Percentiles rank a stretch among this genome's conserved stretches.
These are phyloP conservation scores for Penicillium sp. DNA, from an alignment of 2,329 filamentous ascomycete genomes.

Conservation along the genomic window DNA sequence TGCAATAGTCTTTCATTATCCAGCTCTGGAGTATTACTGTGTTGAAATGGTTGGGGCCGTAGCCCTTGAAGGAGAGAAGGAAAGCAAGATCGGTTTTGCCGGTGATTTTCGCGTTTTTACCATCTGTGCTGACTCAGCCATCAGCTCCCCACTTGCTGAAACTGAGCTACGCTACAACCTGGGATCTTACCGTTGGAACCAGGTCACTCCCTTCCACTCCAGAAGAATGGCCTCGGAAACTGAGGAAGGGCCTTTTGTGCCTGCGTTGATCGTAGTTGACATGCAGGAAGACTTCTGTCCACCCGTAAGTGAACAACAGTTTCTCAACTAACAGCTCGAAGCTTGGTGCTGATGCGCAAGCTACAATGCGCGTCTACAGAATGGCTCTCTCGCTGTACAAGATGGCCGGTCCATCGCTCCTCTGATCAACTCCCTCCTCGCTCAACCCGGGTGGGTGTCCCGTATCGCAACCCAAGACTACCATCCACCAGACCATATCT, in stretches of 20 bases:
- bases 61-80: conserved; percentile 28
- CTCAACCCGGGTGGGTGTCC: conserved; percentile 63
- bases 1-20: conserved; percentile 31
- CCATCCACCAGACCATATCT: conserved; percentile 80
- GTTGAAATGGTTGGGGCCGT: conserved; percentile 26
- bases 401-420: conserved; percentile 69
- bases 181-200: background rate
- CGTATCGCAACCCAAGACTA: conserved; percentile 90
- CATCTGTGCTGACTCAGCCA: conserved; percentile 17
- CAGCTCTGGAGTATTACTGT: conserved; percentile 7
- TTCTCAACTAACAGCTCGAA: conserved; percentile 2
- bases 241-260: conserved; percentile 24
- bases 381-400: conserved; percentile 80
- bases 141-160: background rate
- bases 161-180: background rate
- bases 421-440: conserved; percentile 72
- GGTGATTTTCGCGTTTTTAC: conserved; percentile 14
- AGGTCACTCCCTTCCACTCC: too few species aligned
- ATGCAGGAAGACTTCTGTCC: conserved; percentile 95
- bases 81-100: conserved; percentile 5
- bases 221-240: background rate
- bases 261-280: conserved; percentile 75
- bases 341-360: conserved; percentile 9
- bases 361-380: conserved; percentile 49
- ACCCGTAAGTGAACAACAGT: conserved; percentile 59